Base-by-base conservation (phyloP, 331 rosid genomes). In the Quercus tomentella region DNA sequence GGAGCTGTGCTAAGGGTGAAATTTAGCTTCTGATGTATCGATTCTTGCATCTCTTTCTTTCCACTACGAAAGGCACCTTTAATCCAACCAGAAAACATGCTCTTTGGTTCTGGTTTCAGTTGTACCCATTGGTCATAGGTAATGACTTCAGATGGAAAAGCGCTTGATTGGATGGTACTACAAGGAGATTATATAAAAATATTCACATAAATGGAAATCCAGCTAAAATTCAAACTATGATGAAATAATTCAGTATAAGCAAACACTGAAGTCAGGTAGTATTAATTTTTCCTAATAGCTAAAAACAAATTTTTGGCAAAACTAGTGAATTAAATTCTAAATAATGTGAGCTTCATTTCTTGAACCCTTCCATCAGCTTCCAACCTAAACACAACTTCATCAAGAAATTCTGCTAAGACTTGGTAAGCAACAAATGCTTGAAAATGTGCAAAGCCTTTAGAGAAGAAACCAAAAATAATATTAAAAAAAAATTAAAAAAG, bases 1-100 rank as follows among this genome's bases (percentile, higher is more conserved):
- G 99, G 99, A 80, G 97, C 94, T 1, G 97, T 90, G 83, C 85
- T 80, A 69, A 95, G 91, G 72, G 84, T 82, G 68, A 85, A 91
- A 77, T 90, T 84, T 75, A 94, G 90, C 83, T 89, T 89, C 84
- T 92, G 91, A 77, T 79, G 84, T 49, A 72, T 22, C 37, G 95
- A 91, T 71, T 89, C 97, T 49, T 88, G 90, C 82, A 55, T 91
- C 78, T 89, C 97, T 58, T 91, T 92, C 85, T 89, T 92, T 77
- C 91, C 97, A 62, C 87, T 20, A n/a, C 77, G 77, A 76, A 93
- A 80, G 72, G 96, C 85, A 70, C 86, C 88, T 82, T 90, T 93
- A 37, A 95, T 78, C 97, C 97, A 93, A 77, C 91, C 84, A 73
- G 96, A 80, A 70, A 95, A 30, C 84, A 56, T 77, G 73, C 83